Conservation (phyloP, 2,329 filamentous ascomycete species). For the Dactylellina drechsleri region DNA sequence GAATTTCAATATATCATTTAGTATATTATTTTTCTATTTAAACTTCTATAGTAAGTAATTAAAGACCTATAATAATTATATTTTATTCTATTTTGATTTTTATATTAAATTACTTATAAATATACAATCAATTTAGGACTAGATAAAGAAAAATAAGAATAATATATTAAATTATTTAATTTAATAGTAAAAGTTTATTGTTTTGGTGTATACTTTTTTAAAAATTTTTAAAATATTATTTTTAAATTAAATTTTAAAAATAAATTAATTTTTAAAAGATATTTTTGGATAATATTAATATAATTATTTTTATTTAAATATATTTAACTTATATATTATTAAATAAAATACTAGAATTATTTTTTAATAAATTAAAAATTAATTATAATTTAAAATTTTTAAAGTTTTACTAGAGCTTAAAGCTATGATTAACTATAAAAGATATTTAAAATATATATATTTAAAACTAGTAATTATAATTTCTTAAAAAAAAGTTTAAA, state of each 20-base stretch:
- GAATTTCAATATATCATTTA: conserved; percentile 29
- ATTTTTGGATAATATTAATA: neutral
- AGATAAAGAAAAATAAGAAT: neutral
- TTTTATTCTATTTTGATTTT: too few species aligned
- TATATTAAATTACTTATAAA: too few species aligned
- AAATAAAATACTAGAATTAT: conserved; percentile 66
- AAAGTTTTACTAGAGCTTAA: conserved; percentile 64
- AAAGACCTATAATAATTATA: too few species aligned
- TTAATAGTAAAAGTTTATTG: conserved; percentile 14
- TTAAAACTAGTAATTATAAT: conserved; percentile 60
- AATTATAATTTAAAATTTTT: conserved; percentile 63
- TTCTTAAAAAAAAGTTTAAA: neutral
- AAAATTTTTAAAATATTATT: conserved; percentile 4
- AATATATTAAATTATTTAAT: too few species aligned
- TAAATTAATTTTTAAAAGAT: too few species aligned
- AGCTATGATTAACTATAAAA: conserved; percentile 61
- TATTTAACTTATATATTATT: conserved; percentile 63
- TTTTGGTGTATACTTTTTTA: neutral
- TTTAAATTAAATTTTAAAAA: neutral
- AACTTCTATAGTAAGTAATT: conserved; percentile 6
- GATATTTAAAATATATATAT: conserved; percentile 64
- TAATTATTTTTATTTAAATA: conserved; percentile 55
- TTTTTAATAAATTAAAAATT: conserved; percentile 59
- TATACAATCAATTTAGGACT: neutral
- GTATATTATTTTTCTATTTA: conserved; percentile 7